Evolutionary conservation across 306 rosid species (phyloP).

Genomic region (Rubus parviflorus): DNA sequence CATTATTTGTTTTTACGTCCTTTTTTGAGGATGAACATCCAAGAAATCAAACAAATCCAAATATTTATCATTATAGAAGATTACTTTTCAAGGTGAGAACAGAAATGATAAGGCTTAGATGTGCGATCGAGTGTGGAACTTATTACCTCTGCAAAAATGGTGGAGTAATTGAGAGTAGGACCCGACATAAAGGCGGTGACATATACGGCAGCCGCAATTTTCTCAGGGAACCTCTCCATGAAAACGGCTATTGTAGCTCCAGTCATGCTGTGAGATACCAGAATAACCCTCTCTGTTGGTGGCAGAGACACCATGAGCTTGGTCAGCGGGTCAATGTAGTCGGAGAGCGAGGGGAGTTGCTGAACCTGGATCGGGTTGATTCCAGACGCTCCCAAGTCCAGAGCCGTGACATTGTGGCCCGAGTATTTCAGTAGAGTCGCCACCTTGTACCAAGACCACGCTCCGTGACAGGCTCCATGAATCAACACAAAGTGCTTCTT

Average conservation of each 20-base stretch:
- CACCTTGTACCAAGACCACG: slow-evolving; percentile 56
- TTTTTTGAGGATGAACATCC: too few relatives aligned
- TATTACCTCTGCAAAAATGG: slow-evolving; percentile 22
- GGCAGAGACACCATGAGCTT: slow-evolving; percentile 32
- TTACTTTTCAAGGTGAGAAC: not conserved
- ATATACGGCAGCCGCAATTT: slow-evolving; percentile 33
- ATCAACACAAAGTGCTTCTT: slow-evolving; percentile 40
- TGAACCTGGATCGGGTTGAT: slow-evolving; percentile 34
- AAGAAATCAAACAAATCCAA: too few relatives aligned
- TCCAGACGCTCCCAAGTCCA: slow-evolving; percentile 53
- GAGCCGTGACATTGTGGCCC: slow-evolving; percentile 44
- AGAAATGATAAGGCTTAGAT: not conserved
- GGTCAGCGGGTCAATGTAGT: slow-evolving; percentile 40
- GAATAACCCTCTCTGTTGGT: slow-evolving; percentile 33
- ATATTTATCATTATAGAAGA: too few relatives aligned
- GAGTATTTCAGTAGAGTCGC: slow-evolving; percentile 21
- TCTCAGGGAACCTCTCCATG: slow-evolving; percentile 41
- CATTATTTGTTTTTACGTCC: too few relatives aligned
- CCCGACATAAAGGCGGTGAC: slow-evolving; percentile 42
- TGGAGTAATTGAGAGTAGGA: slow-evolving; percentile 18
- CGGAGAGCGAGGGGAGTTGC: slow-evolving; percentile 17
- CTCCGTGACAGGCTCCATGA: slow-evolving; percentile 52
- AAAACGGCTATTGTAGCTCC: slow-evolving; percentile 35
- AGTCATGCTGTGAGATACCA: slow-evolving; percentile 48
- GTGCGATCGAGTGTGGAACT: not conserved